phyloP scores from a whole-genome alignment of 2,329 filamentous ascomycete species.

The Microdochium trichocladiopsis region DNA sequence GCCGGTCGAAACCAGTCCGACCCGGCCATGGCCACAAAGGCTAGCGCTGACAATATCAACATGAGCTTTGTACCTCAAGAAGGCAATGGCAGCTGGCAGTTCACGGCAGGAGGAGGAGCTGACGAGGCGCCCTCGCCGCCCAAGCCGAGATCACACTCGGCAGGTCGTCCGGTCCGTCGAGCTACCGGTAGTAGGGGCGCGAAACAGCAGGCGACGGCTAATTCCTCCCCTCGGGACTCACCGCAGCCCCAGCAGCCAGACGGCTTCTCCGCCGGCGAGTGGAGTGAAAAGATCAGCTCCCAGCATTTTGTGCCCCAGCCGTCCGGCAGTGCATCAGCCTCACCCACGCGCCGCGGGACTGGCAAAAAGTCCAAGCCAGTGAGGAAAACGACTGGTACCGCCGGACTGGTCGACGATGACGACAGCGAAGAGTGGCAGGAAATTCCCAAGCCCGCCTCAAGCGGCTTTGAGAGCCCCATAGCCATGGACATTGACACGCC shows the following conservation, averaged over 20 bases:
- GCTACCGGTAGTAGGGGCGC: conserved; percentile 26
- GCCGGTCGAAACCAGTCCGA: conserved; percentile 4
- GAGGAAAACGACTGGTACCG: conserved; percentile 38
- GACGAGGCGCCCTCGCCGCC: conserved; percentile 18
- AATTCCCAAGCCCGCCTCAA: conserved; percentile 7
- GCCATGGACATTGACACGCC: conserved; percentile 62
- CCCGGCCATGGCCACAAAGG: conserved; percentile 23
- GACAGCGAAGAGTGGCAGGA: conserved; percentile 31
- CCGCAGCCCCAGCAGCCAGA: conserved; percentile 5
- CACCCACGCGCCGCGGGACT: conserved; percentile 39
- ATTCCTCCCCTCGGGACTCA: background rate
- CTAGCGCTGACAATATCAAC: conserved; percentile 53
- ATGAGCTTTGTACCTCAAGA: conserved; percentile 51
- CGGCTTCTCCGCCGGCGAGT: conserved; percentile 44
- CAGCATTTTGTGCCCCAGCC: conserved; percentile 46
- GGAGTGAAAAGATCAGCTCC: conserved; percentile 45
- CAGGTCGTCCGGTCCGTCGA: conserved; percentile 30
- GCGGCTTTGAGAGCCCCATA: conserved; percentile 37
- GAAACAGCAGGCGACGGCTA: background rate
- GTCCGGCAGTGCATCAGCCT: conserved; percentile 27
- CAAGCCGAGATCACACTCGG: conserved; percentile 30
- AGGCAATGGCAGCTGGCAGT: conserved; percentile 36
- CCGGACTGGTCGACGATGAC: conserved; percentile 37
- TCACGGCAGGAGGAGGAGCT: conserved; percentile 38
- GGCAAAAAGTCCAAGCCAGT: conserved; percentile 55